These are phyloP conservation scores for Neonothopanus nambi DNA, from an alignment of 1,284 basidiomycete genomes.

Conservation along the genomic window DNA sequence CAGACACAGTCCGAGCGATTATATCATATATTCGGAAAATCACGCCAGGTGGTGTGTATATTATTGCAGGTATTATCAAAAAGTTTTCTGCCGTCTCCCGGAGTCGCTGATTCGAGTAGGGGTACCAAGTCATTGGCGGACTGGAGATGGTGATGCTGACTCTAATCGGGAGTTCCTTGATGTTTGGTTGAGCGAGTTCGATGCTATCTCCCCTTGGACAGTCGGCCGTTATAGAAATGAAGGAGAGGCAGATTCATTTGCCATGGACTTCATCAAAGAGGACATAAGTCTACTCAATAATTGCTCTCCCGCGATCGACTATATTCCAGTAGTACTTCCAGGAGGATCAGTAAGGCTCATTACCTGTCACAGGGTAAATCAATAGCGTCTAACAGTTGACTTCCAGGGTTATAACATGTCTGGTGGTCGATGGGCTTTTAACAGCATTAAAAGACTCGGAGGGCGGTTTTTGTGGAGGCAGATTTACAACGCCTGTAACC, in stretches of 20 bases:
- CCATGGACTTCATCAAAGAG: constrained; percentile 55
- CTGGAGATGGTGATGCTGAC: constrained; percentile 65
- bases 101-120: not conserved
- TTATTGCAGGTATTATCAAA: constrained; percentile 51
- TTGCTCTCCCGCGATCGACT: constrained; percentile 55
- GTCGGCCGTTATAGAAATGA: constrained; percentile 62
- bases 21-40: constrained; percentile 51
- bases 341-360: constrained; percentile 65
- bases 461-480: constrained; percentile 76
- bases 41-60: constrained; percentile 70
- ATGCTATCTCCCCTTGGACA: constrained; percentile 77
- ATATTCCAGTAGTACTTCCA: constrained; percentile 73
- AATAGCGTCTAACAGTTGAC: constrained; percentile 1
- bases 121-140: constrained; percentile 68
- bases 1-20: constrained; percentile 54
- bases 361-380: not conserved
- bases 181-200: constrained; percentile 69
- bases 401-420: constrained; percentile 65
- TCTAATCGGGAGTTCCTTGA: constrained; percentile 58
- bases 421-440: constrained; percentile 64
- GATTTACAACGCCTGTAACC: constrained; percentile 58
- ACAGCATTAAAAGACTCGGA: constrained; percentile 63
- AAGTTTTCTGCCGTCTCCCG: not conserved
- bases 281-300: constrained; percentile 59
- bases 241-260: constrained; percentile 57